Percentiles rank a stretch among this genome's conserved stretches.
Conservation (phyloP, 2,329 filamentous ascomycete species). For the Botrytis elliptica region DNA sequence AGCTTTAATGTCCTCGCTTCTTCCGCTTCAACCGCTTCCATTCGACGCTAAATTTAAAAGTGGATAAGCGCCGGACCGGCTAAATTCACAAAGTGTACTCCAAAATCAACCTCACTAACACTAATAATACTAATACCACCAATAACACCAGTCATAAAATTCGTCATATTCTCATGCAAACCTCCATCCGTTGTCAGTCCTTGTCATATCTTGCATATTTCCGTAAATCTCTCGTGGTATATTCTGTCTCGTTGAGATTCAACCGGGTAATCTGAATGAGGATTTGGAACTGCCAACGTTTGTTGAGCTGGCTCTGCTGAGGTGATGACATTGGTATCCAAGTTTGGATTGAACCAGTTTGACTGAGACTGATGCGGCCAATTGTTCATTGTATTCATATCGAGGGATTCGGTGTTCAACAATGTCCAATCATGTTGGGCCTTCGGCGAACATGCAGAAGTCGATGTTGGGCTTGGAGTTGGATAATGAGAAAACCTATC, state of each 20-base stretch:
- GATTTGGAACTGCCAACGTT: conserved; percentile 1
- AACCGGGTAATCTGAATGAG: not conserved
- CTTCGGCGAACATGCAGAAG: not conserved
- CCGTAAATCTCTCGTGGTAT: not conserved
- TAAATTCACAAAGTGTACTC: not conserved
- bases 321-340: not conserved
- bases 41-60: not conserved
- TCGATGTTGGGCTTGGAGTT: conserved; percentile 11
- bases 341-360: not conserved
- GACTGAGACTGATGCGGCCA: not conserved
- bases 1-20: not conserved
- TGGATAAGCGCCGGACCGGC: not conserved
- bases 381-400: conserved; percentile 1
- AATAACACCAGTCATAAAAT: conserved; percentile 1
- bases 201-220: not conserved
- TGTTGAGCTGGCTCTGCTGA: conserved; percentile 6
- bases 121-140: too few species aligned
- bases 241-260: not conserved
- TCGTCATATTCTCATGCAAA: not conserved
- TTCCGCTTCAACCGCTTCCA: not conserved
- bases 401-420: not conserved
- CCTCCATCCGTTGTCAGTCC: not conserved
- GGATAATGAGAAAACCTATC: not conserved
- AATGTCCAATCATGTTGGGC: not conserved
- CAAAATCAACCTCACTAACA: not conserved